Conservation (phyloP, 495 filamentous ascomycete genomes). For the Astrothelium macrocarpum region DNA sequence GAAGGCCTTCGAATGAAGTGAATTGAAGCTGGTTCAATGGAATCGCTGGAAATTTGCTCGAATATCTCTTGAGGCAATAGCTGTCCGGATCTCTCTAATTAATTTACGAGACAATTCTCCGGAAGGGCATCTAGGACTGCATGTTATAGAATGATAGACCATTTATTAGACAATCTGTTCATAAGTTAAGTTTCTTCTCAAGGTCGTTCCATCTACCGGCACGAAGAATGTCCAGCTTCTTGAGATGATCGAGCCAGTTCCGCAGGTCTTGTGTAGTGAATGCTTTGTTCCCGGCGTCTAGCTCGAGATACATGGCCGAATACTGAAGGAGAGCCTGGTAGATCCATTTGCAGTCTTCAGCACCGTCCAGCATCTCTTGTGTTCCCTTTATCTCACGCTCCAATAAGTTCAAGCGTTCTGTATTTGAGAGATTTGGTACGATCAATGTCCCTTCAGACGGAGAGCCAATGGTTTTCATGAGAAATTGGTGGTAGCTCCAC, state of each 20-base stretch:
- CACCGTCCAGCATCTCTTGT: slow-evolving; percentile 53
- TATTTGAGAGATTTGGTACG: slow-evolving; percentile 43
- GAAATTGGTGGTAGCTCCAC: slow-evolving; percentile 90
- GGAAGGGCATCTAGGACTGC: background rate
- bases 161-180: background rate
- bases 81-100: too few species aligned
- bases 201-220: slow-evolving; percentile 32
- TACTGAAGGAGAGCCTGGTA: slow-evolving; percentile 30
- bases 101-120: too few species aligned
- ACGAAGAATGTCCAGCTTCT: slow-evolving; percentile 31
- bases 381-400: slow-evolving; percentile 33
- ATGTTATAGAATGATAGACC: slow-evolving; percentile 2
- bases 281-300: slow-evolving; percentile 20
- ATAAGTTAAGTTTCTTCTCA: slow-evolving; percentile 17
- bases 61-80: too few species aligned
- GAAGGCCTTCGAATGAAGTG: slow-evolving; percentile 9
- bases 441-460: slow-evolving; percentile 41
- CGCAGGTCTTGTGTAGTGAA: slow-evolving; percentile 28
- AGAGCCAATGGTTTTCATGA: slow-evolving; percentile 52
- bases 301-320: slow-evolving; percentile 18
- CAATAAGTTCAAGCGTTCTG: slow-evolving; percentile 23
- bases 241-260: slow-evolving; percentile 28
- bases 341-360: slow-evolving; percentile 43
- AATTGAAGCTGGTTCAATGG: too few species aligned
- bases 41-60: too few species aligned